Evolutionary conservation across 2,329 filamentous ascomycete genomes (phyloP), one percentile per base, ranked within the genome.

Genomic region (Endocalyx cinctus): DNA sequence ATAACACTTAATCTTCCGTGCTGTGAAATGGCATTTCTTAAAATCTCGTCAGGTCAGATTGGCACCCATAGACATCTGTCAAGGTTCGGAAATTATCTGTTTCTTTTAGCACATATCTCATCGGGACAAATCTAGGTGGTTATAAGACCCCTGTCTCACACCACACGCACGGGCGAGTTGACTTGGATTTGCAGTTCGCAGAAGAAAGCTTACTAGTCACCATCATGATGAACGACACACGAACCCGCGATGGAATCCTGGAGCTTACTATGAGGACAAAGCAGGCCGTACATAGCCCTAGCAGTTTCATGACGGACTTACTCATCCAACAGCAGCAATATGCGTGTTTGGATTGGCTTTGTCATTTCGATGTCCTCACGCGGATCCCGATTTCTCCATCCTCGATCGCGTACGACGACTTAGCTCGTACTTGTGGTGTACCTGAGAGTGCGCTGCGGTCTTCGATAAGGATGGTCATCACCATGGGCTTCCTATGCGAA

Each of bases 381-480:
- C 26, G 15, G 12, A 6, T 28, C 10, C 26, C 26, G 12, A 10
- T 28, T 7, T 10, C 26, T 12, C 26, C 26, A 15, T 12, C 26
- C 15, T 28, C 26, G 12, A n/a, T 28, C 15, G n/a, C 26, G 26
- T 28, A 28, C 26, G 11, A 12, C 10, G 26, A 28, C 3, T 15
- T 28, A 15, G 26, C 26, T 15, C 12, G 15, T 10, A 10, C 10
- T 12, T 28, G 12, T 15, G 26, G 26, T 15, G 26, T 28, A 15
- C 26, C 26, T 15, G 26, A 28, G 15, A 15, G 26, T 15, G 14
- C 26, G 10, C 15, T 28, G 26, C n/a, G 14, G 26, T 12, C 26
- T 11, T 12, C 14, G 4, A 15, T 5, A 15, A 28, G 26, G 15
- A 63, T 64, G 52, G 60, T 59, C 2, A 64, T 66, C 45, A 58